Percentiles rank a stretch among this genome's conserved stretches.
Conservation (phyloP, 441 rosid genomes). For the Aleurites moluccanus region DNA sequence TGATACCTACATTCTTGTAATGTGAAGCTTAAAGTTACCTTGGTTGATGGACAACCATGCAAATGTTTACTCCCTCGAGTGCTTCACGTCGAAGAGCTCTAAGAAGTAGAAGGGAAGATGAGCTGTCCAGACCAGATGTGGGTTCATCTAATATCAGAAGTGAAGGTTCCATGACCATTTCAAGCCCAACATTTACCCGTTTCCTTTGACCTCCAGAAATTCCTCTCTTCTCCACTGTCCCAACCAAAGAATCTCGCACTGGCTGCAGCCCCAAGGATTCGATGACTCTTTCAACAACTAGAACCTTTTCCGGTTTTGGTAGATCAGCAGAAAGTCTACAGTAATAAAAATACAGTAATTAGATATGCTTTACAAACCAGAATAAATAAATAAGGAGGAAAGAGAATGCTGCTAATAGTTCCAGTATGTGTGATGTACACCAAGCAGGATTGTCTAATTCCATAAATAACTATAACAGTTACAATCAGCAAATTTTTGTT, state of each 20-base stretch:
- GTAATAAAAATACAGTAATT: neutral
- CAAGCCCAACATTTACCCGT: conserved; percentile 96
- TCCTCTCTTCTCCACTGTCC: conserved; percentile 95
- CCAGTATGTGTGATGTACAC: neutral
- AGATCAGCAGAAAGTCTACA: conserved; percentile 74
- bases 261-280: conserved; percentile 82
- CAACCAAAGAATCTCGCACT: conserved; percentile 82
- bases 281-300: conserved; percentile 90
- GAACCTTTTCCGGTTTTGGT: conserved; percentile 76
- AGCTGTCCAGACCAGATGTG: conserved; percentile 98
- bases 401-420: neutral
- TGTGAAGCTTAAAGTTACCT: conserved; percentile 44
- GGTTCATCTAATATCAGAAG: conserved; percentile 95
- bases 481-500: neutral
- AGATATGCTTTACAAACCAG: neutral
- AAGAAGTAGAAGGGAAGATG: conserved; percentile 87
- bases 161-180: conserved; percentile 99
- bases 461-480: neutral
- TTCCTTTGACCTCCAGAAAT: conserved; percentile 99
- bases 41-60: conserved; percentile 96
- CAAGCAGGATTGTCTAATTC: neutral
- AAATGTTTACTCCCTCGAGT: conserved; percentile 94
- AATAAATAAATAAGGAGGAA: neutral
- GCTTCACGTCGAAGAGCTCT: conserved; percentile 98
- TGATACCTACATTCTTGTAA: no score